phyloP scores from a whole-genome alignment of 108 stramenopile species.

The Pseudonitzschia delicatissima region DNA sequence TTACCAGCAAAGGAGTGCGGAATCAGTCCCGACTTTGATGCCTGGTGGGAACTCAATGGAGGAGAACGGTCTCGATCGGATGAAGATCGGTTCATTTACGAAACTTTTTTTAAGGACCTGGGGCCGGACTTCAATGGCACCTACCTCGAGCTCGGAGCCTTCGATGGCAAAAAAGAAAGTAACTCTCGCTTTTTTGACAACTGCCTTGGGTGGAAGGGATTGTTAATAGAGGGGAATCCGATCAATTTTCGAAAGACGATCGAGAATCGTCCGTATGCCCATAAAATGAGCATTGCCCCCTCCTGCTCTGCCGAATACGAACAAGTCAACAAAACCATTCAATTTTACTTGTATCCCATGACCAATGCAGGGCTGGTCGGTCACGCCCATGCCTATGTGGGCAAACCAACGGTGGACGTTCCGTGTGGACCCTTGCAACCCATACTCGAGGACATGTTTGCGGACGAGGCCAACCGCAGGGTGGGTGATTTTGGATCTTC shows the following conservation, averaged over 20 bases:
- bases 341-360: slow-evolving; percentile 36
- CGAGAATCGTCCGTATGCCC: slow-evolving; percentile 43
- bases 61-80: slow-evolving; percentile 17
- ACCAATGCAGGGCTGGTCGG: slow-evolving; percentile 47
- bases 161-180: slow-evolving; percentile 43
- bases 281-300: slow-evolving; percentile 47
- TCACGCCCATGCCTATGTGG: slow-evolving; percentile 11
- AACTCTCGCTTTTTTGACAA: slow-evolving; percentile 56
- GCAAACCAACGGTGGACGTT: slow-evolving; percentile 29
- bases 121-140: slow-evolving; percentile 21
- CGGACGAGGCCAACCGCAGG: not conserved
- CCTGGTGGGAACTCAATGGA: not conserved
- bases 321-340: slow-evolving; percentile 6
- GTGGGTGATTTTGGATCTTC: no score
- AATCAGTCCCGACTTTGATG: not conserved
- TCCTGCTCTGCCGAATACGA: slow-evolving; percentile 26
- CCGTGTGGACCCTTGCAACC: slow-evolving; percentile 57
- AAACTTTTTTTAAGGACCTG: slow-evolving; percentile 25
- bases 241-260: slow-evolving; percentile 28
- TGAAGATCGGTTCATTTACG: slow-evolving; percentile 43
- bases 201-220: slow-evolving; percentile 52
- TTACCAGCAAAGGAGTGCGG: slow-evolving; percentile 12
- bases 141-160: slow-evolving; percentile 61
- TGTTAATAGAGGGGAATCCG: slow-evolving; percentile 49
- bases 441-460: slow-evolving; percentile 43